Evolutionary conservation across 305 asterid species (phyloP).

Genomic region (Fraxinus angustifolia): DNA sequence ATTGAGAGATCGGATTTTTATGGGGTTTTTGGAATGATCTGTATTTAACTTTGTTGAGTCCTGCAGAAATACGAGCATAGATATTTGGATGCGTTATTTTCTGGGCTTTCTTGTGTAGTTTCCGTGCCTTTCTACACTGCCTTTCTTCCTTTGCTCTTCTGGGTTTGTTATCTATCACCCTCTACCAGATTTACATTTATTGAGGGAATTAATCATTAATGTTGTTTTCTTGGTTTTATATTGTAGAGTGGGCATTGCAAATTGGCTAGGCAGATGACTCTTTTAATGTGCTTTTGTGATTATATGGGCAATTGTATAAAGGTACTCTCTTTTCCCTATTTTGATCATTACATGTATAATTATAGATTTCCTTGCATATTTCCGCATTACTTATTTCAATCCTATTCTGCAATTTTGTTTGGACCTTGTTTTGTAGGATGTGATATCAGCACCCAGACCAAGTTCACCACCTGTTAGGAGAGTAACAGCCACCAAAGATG

Average conservation of each 20-base stretch:
- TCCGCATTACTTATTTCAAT: neutral
- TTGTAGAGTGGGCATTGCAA: conserved; percentile 84
- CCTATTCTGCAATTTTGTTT: conserved; percentile 8
- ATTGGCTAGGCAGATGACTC: conserved; percentile 98
- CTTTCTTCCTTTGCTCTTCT: conserved; percentile 91
- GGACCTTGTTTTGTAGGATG: conserved; percentile 53
- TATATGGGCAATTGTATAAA: conserved; percentile 77
- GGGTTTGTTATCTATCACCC: conserved; percentile 48
- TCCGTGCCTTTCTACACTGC: conserved; percentile 98
- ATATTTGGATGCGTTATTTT: conserved; percentile 71
- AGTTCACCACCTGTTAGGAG: conserved; percentile 72
- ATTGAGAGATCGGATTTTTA: neutral
- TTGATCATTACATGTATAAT: neutral
- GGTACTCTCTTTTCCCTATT: conserved; percentile 35
- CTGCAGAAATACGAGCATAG: conserved; percentile 70
- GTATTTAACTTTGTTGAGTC: conserved; percentile 17
- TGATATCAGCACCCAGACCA: conserved; percentile 85
- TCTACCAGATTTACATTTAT: neutral
- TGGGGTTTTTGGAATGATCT: neutral
- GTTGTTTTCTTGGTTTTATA: conserved; percentile 17
- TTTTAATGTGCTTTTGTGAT: conserved; percentile 88
- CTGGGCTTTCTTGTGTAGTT: conserved; percentile 79
- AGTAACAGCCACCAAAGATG: conserved; percentile 79
- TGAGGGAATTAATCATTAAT: neutral
- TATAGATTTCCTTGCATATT: neutral